Evolutionary conservation across 2,329 filamentous ascomycete genomes (phyloP), one percentile per base, ranked within the genome.

Genomic region (Colletotrichum echinochloae): DNA sequence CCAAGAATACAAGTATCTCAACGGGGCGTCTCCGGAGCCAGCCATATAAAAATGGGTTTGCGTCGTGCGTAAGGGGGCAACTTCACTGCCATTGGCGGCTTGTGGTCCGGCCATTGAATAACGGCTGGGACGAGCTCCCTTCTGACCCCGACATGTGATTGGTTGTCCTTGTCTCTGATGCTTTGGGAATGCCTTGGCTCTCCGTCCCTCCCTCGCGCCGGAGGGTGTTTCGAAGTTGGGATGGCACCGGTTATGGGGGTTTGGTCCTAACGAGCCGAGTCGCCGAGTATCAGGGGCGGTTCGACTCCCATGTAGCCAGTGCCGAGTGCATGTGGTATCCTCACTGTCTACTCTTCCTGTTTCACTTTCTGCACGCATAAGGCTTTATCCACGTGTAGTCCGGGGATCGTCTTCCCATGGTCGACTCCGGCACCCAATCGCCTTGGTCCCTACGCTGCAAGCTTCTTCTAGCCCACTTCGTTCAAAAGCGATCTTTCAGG

Each of bases 291-390:
- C 62, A 37, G 30, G 23, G 6, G 9, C 7, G 2, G 18, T 59
- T 35, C 46, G 30, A 23, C 30, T 12, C 20, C 18, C 18, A 59
- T 18, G 62, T 63, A 67, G 59, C 23, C 65, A 67, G 65, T 67
- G 59, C 18, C 26, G 5, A 18, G 5, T 14, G 16, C 3, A n/a
- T 7, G 9, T 12, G 26, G 37, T 9, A 54, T 37, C n/a, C 60
- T n/a, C 26, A 57, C 60, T 69, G 54, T 65, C 35, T 52, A 7
- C 30, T 20, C 39, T 20, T 3, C 20, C 30, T 6, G 60, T 54
- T 60, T 60, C 60, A 54, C 57, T 28, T 28, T 39, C 44, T 46
- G 66, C 12, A 30, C 9, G 2, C 35, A 2, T n/a, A 7, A 59
- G 41, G 46, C 52, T 46, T 52, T 46, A 23, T 44, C 46, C 49